Evolutionary conservation across 805 yeast species (phyloP), one percentile per base, ranked within the genome.

Genomic region (Komagataella populi): DNA sequence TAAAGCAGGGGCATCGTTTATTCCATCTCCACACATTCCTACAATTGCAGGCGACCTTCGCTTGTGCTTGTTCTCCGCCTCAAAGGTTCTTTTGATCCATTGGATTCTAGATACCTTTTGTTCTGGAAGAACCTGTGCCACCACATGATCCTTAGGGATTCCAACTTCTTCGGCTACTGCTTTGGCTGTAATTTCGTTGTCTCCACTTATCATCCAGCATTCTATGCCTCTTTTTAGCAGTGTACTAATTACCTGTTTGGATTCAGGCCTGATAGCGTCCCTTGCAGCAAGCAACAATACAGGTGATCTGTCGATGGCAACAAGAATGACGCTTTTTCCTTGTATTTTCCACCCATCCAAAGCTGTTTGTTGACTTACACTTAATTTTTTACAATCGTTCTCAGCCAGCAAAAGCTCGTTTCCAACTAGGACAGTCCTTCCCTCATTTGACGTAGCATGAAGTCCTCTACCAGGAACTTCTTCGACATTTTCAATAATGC

Each of bases 11-110:
- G 93, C 88, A 63, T 86, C 93, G 61, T 85, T 86, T 39, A 85
- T 80, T 18, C 93, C 93, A 59, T 85, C 93, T 7, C 93, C 93
- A 6, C 85, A 82, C 90, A 85, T 84, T 0, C 87, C 89, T 3
- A 81, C 83, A 20, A 76, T 59, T 46, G 62, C 58, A 17, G 50
- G 61, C 57, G 14, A 60, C 24, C 51, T 56, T 39, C 53, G 51
- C 24, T 44, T 51, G 6, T 50, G 47, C 3, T 53, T 55, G 7
- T 54, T 46, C 3, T 55, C 55, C 10, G 62, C 51, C 46, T 63
- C 62, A 47, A 61, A 71, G 2, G 76, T 68, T 45, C 66, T 60
- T 59, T 81, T 83, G 10, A 85, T 69, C 72, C 75, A 70, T 55
- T 72, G 69, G 44, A 85, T 68, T 59, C 78, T 75, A 23, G 70